Percentiles rank a stretch among this genome's conserved stretches.
phyloP scores from a whole-genome alignment of 2,329 filamentous ascomycete species.

The Penicillium brasilianum region DNA sequence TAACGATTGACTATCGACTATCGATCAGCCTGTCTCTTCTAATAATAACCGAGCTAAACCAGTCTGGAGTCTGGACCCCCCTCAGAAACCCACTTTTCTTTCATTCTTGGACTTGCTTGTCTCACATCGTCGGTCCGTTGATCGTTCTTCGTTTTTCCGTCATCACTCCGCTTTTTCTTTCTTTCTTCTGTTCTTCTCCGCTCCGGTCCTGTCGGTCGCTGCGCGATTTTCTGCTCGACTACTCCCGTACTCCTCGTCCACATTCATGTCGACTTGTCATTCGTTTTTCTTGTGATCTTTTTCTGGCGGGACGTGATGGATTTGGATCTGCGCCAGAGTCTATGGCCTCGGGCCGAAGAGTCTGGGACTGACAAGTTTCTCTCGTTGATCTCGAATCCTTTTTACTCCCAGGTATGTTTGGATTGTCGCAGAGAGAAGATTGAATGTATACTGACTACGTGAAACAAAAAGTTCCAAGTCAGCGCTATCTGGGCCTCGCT shows the following conservation, averaged over 20 bases:
- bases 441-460: conserved; percentile 13
- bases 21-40: conserved; percentile 17
- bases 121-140: conserved; percentile 19
- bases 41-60: conserved; percentile 26
- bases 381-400: conserved; percentile 52
- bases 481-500: conserved; percentile 78
- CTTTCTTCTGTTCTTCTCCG: conserved; percentile 7
- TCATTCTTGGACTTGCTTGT: conserved; percentile 24
- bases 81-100: conserved; percentile 26
- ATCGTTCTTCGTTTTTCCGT: conserved; percentile 16
- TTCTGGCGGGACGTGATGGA: conserved; percentile 32
- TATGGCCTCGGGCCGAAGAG: conserved; percentile 32
- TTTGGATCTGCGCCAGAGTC: conserved; percentile 33
- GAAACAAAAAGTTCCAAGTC: conserved; percentile 53
- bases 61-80: conserved; percentile 6
- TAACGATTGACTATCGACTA: conserved; percentile 4
- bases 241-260: neutral
- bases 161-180: conserved; percentile 16
- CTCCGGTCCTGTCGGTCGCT: conserved; percentile 13
- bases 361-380: conserved; percentile 47
- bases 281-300: conserved; percentile 23
- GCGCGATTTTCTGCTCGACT: neutral
- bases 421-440: neutral
- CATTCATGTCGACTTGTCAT: conserved; percentile 24
- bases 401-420: conserved; percentile 48